Evolutionary conservation across 2,329 filamentous ascomycete species (phyloP).

Genomic region (Alternaria conjuncta): DNA sequence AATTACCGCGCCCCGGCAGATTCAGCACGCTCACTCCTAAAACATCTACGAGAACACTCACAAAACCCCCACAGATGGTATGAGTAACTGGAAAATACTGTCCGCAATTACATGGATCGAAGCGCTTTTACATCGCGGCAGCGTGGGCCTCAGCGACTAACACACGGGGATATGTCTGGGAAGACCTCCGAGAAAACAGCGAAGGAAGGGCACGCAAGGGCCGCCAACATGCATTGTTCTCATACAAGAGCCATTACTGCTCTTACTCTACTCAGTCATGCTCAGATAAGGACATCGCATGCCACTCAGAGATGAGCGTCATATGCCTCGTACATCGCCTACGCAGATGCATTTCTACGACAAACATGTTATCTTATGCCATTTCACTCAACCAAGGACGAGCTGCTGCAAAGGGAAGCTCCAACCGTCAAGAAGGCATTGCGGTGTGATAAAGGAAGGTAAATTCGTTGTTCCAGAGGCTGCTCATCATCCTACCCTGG

Average conservation of each 20-base stretch:
- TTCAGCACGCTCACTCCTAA: background rate
- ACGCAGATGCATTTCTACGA: background rate
- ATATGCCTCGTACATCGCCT: background rate
- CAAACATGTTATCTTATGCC: background rate
- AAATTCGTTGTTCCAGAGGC: rapidly evolving
- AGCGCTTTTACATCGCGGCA: background rate
- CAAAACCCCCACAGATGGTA: background rate
- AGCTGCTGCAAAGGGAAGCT: background rate
- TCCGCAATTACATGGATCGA: background rate
- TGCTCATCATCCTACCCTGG: background rate
- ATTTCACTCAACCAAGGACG: background rate
- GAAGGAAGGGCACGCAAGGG: background rate
- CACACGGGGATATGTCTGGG: background rate
- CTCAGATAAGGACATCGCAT: background rate
- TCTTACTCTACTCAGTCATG: background rate
- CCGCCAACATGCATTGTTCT: background rate
- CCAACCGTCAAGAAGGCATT: background rate
- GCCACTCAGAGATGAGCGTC: background rate
- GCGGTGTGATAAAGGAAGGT: background rate
- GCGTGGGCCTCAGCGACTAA: background rate
- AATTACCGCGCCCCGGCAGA: background rate
- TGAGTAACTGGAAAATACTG: background rate
- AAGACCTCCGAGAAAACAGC: background rate
- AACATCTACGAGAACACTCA: background rate
- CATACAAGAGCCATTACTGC: background rate